Evolutionary conservation across 1,284 basidiomycete genomes (phyloP).

Genomic region (Ceratobasidium sp.): DNA sequence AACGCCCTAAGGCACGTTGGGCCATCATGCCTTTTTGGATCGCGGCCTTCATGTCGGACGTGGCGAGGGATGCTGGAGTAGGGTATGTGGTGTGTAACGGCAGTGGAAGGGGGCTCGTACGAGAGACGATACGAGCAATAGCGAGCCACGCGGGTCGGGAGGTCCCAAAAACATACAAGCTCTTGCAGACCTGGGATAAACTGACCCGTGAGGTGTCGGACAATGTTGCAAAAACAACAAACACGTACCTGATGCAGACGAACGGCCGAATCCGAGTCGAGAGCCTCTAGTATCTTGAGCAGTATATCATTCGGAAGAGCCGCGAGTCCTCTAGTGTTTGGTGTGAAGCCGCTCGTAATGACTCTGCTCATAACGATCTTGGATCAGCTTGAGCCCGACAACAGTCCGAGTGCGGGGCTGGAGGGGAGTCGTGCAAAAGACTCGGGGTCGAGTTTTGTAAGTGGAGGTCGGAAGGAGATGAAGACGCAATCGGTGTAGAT

Average conservation of each 20-base stretch:
- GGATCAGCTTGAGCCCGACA: neutral
- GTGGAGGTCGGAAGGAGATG: constrained; percentile 24
- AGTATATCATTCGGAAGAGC: constrained; percentile 34
- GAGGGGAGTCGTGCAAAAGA: neutral
- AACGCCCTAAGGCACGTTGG: constrained; percentile 30
- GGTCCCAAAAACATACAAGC: constrained; percentile 30
- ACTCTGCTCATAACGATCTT: neutral
- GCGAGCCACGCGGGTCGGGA: constrained; percentile 33
- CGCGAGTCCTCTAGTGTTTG: constrained; percentile 28
- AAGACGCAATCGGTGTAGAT: constrained; percentile 22
- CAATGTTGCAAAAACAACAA: neutral
- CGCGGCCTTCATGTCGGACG: constrained; percentile 28
- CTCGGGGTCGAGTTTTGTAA: constrained; percentile 23
- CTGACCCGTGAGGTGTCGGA: constrained; percentile 4
- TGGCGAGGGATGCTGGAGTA: constrained; percentile 27
- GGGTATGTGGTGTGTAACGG: constrained; percentile 32
- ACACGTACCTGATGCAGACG: constrained; percentile 11
- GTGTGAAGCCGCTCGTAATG: constrained; percentile 24
- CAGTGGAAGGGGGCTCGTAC: constrained; percentile 12
- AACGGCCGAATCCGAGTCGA: constrained; percentile 25
- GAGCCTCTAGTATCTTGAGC: constrained; percentile 33
- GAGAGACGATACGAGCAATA: constrained; percentile 33
- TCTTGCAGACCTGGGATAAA: constrained; percentile 29
- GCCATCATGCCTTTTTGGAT: constrained; percentile 21
- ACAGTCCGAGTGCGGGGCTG: constrained; percentile 1